These are phyloP conservation scores for Misopates orontium DNA, from an alignment of 257 asterid genomes.

Conservation along the genomic window DNA sequence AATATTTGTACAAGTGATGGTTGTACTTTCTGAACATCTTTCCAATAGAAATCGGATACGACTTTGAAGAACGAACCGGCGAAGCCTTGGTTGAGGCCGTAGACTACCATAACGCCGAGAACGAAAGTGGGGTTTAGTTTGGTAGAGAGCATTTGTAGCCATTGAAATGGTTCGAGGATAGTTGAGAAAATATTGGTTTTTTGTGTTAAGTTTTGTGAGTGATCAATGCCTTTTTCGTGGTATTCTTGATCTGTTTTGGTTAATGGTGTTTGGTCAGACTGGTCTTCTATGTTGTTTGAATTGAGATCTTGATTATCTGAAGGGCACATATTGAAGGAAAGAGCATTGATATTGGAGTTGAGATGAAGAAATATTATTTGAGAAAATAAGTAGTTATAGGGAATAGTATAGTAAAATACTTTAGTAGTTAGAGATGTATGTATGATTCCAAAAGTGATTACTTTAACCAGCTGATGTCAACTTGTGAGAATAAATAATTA, in stretches of 20 bases:
- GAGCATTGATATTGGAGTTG: slow-evolving; percentile 29
- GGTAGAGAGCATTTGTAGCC: slow-evolving; percentile 63
- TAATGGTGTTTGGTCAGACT: slow-evolving; percentile 23
- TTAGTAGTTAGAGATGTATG: too few relatives aligned
- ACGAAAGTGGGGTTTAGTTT: slow-evolving; percentile 52
- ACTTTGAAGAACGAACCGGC: slow-evolving; percentile 53
- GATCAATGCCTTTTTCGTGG: neutral
- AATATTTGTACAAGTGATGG: slow-evolving; percentile 64
- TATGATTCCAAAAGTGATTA: too few relatives aligned
- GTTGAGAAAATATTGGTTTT: slow-evolving; percentile 3
- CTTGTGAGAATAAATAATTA: too few relatives aligned
- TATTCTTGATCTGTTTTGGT: neutral
- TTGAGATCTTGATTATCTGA: slow-evolving; percentile 37
- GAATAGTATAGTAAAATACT: too few relatives aligned
- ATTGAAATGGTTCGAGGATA: slow-evolving; percentile 46
- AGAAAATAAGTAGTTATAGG: too few relatives aligned
- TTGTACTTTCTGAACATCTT: slow-evolving; percentile 67
- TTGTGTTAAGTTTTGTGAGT: neutral
- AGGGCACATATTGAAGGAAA: slow-evolving; percentile 27
- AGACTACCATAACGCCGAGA: slow-evolving; percentile 50
- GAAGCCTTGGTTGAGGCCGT: slow-evolving; percentile 67
- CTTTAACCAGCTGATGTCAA: too few relatives aligned
- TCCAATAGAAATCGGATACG: slow-evolving; percentile 69
- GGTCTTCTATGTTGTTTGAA: slow-evolving; percentile 24
- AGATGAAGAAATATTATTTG: too few relatives aligned